Base-by-base conservation (phyloP, 2,329 filamentous ascomycete genomes). In the Pestalotiopsis sp. region DNA sequence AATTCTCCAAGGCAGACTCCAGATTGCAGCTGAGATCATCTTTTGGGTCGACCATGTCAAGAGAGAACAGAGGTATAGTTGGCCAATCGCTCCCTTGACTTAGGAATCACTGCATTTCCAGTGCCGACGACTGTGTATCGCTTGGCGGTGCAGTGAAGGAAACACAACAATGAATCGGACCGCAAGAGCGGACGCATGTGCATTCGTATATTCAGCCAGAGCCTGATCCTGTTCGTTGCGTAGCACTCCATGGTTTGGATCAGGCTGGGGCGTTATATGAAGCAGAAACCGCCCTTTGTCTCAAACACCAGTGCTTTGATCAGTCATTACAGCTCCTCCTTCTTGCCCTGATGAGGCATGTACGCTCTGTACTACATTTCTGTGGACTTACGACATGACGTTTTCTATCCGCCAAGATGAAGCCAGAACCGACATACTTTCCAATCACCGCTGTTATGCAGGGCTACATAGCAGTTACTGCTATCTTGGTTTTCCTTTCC, bases 391-490 rank as follows among this genome's bases (percentile, higher is more conserved):
- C 27, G 2, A 27, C 23, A 5, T 3, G 57, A n/a, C n/a, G 57
- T 25, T 59, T 25, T 12, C 12, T 11, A 36, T 13, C 9, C 12
- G 4, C 36, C 31, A 64, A 45, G 17, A 25, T 64, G 61, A 64
- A 64, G 61, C 61, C 61, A n/a, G 38, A 25, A 7, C 61, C 61
- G 49, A 49, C 61, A n/a, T 64, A 52, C 49, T 64, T 23, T 23
- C 40, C 40, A 9, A 31, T 64, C 7, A 49, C 61, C n/a, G 11
- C 61, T 7, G 36, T 25, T 9, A 23, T 49, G 20, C 20, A 45
- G 61, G 61, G 38, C 20, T 31, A 49, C 7, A 49, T 40, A 25
- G 36, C 25, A 6, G 17, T 64, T 2, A 64, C 45, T 49, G 61
- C 40, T 45, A 27, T 49, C 20, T 7, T 64, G 25, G 40, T 64